Base-by-base conservation (phyloP, 164 flowering plant species). In the Hamamelis virginiana region DNA sequence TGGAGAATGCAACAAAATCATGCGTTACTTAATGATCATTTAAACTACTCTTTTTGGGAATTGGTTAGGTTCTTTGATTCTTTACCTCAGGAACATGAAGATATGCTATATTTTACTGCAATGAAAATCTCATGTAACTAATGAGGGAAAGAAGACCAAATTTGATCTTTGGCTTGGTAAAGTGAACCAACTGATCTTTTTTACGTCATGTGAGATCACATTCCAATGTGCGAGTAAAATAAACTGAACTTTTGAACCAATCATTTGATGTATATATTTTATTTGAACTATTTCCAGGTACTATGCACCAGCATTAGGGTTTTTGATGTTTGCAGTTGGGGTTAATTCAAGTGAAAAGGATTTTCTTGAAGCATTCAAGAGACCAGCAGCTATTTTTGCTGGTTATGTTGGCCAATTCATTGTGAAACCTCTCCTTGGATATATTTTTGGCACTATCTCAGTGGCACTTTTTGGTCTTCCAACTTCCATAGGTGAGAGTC, bases 311-410 rank as follows among this genome's bases (percentile, higher is more conserved):
- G 98, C 98, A n/a, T 72, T 95, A 52, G 98, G 98, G 55, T 95
- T 89, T 80, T 71, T 95, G 82, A 95, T 95, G 98, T 95, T 95
- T 82, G 98, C 98, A 38, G 98, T 95, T 69, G 98, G 97, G 66
- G 85, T 92, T 51, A 95, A 95, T 83, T 92, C 97, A 68, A 85
- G 87, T 63, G 95, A 81, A 74, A 88, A 86, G 72, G 98, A 95
- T 80, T 92, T 95, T 74, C 67, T 92, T 68, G 89, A 89, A 79
- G 97, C 98, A 67, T 84, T 95, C 75, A 82, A 80, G 8, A 85
- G 88, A 75, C 97, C 98, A 43, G 69, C 73, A 52, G 94, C 85
- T 69, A 88, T 95, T 69, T 67, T 84, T 46, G 89, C 91, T 64
- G 98, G 97, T 71, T 95, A 87, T 78, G 63, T 83, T 80, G 97